A percentile compares a stretch with the other conserved stretches of the same genome.
These are phyloP conservation scores for Fagopyrum tataricum DNA, from an alignment of 148 eudicot genomes.

Conservation along the genomic window DNA sequence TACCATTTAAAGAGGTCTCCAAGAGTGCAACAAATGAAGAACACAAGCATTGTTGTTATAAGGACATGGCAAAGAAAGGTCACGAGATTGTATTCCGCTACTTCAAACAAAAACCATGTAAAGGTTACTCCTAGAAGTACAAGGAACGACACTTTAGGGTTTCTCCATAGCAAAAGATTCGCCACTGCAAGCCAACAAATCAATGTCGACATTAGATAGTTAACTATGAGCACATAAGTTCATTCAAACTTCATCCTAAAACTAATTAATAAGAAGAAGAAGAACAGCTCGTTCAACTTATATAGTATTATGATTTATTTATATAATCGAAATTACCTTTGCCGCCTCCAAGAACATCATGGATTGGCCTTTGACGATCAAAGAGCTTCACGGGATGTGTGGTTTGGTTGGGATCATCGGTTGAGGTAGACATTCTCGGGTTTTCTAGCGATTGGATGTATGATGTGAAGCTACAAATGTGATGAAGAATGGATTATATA, in stretches of 20 bases:
- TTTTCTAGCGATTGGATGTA: background rate
- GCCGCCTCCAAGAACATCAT: slow-evolving; percentile 26
- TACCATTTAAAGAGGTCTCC: slow-evolving; percentile 25
- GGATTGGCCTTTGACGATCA: slow-evolving; percentile 19
- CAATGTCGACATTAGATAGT: background rate
- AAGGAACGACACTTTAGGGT: slow-evolving; percentile 18
- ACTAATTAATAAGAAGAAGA: too few species aligned
- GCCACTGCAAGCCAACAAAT: slow-evolving; percentile 15
- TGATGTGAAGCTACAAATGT: background rate
- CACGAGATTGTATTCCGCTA: slow-evolving; percentile 21
- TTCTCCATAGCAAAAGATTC: slow-evolving; percentile 24
- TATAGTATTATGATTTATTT: too few species aligned
- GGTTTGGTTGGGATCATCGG: background rate
- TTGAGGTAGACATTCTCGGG: background rate
- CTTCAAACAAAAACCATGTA: slow-evolving; percentile 25
- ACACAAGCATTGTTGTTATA: slow-evolving; percentile 22
- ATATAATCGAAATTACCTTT: slow-evolving; percentile 14
- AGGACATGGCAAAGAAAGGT: slow-evolving; percentile 22
- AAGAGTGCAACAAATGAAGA: slow-evolving; percentile 30
- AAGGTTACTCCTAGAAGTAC: slow-evolving; percentile 19
- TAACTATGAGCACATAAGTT: too few species aligned
- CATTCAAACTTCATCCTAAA: too few species aligned
- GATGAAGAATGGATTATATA: background rate
- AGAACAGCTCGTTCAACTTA: too few species aligned
- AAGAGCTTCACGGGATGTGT: slow-evolving; percentile 9